A percentile compares a stretch with the other conserved stretches of the same genome.
These are phyloP conservation scores for Thraustochytrium striatum DNA, from an alignment of 352 stramenopile species.

Conservation along the genomic window DNA sequence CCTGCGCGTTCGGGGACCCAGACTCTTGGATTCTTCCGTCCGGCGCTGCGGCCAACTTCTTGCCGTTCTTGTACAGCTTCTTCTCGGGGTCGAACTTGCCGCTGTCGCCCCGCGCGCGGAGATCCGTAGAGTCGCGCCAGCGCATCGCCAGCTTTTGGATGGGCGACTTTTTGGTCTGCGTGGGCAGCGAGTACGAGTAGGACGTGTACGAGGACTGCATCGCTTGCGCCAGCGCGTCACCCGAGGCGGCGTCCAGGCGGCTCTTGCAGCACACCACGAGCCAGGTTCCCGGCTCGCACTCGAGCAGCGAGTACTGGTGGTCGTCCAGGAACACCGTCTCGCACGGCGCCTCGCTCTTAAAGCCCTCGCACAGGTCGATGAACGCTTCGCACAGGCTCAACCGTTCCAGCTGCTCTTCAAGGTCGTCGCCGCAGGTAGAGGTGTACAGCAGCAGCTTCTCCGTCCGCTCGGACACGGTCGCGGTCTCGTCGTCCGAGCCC, in stretches of 20 bases:
- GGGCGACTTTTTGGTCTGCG: neutral
- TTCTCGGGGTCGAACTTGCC: neutral
- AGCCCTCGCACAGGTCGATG: conserved; percentile 38
- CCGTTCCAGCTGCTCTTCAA: conserved; percentile 42
- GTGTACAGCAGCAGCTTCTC: conserved; percentile 43
- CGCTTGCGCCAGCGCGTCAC: neutral
- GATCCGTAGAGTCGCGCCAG: neutral
- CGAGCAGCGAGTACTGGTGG: conserved; percentile 14
- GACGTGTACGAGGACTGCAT: neutral
- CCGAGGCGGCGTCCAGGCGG: neutral
- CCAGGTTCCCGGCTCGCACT: conserved; percentile 41
- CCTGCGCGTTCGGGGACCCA: conserved; percentile 10
- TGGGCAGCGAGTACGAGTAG: conserved; percentile 10
- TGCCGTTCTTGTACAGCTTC: neutral
- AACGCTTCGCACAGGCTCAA: conserved; percentile 46
- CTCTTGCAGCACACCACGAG: conserved; percentile 40
- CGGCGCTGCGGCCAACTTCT: neutral
- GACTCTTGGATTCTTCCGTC: conserved; percentile 18
- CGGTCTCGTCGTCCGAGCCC: conserved; percentile 27
- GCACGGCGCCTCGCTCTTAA: conserved; percentile 16
- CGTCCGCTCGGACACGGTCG: conserved; percentile 36
- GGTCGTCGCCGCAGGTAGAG: conserved; percentile 7
- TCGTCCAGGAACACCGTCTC: conserved; percentile 35
- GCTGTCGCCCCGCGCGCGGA: neutral
- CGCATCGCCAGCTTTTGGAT: conserved; percentile 28